Conservation (phyloP, 352 stramenopile species). For the Hyaloperonospora arabidopsidis region DNA sequence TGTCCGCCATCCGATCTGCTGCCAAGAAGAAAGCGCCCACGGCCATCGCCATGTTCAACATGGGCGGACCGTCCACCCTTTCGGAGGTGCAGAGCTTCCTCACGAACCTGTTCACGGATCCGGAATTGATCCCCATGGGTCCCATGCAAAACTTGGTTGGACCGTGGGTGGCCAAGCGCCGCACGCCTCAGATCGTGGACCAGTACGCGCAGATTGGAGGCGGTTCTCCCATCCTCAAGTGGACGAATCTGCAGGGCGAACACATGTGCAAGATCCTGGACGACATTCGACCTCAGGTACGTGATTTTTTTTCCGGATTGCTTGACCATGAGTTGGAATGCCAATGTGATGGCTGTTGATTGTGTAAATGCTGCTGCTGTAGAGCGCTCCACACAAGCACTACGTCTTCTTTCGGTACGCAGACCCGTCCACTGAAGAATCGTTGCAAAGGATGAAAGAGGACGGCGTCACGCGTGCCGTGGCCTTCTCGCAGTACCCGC, state of each 20-base stretch:
- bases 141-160: constrained; percentile 79
- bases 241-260: constrained; percentile 92
- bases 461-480: constrained; percentile 95
- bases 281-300: constrained; percentile 72
- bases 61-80: constrained; percentile 92
- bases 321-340: too few relatives aligned
- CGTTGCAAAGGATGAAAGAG: constrained; percentile 91
- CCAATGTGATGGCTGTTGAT: too few relatives aligned
- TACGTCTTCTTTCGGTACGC: constrained; percentile 99
- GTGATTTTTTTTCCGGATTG: too few relatives aligned
- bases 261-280: constrained; percentile 87
- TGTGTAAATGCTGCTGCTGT: constrained; percentile 10
- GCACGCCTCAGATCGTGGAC: constrained; percentile 91
- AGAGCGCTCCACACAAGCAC: constrained; percentile 86
- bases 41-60: constrained; percentile 92
- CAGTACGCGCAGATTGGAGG: constrained; percentile 97
- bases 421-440: constrained; percentile 94
- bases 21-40: constrained; percentile 48
- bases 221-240: constrained; percentile 96
- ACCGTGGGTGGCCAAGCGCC: constrained; percentile 64
- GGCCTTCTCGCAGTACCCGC: constrained; percentile 95
- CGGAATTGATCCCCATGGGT: constrained; percentile 98
- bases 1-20: constrained; percentile 20
- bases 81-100: constrained; percentile 95
- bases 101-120: constrained; percentile 98